A percentile compares a stretch with the other conserved stretches of the same genome.
Evolutionary conservation across 2,329 filamentous ascomycete genomes (phyloP).

Genomic region (Elsinoe ampelina): DNA sequence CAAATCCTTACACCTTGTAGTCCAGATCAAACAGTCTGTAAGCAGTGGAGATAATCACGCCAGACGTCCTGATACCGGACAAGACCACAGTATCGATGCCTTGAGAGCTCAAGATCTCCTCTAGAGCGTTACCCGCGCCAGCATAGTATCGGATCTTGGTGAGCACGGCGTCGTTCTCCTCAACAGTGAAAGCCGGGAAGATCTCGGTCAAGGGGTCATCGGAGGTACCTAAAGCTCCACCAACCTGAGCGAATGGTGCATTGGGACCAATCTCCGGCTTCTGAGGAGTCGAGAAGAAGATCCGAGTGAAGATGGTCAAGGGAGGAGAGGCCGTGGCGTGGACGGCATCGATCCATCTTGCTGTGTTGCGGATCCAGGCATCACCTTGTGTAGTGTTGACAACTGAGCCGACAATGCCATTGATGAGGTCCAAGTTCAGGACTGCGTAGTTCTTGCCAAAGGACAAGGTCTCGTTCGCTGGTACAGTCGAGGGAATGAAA

Average conservation of each 20-base stretch:
- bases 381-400: conserved; percentile 27
- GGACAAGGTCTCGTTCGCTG: conserved; percentile 18
- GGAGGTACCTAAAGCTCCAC: conserved; percentile 24
- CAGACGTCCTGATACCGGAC: conserved; percentile 35
- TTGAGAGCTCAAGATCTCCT: conserved; percentile 33
- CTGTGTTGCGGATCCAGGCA: conserved; percentile 28
- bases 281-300: conserved; percentile 28
- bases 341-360: conserved; percentile 33
- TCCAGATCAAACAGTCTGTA: conserved; percentile 38
- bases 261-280: conserved; percentile 29
- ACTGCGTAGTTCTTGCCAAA: conserved; percentile 33
- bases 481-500: conserved; percentile 20
- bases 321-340: conserved; percentile 29
- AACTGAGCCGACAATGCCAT: conserved; percentile 29
- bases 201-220: conserved; percentile 27
- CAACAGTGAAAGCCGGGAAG: conserved; percentile 25
- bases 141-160: conserved; percentile 38
- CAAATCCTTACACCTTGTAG: conserved; percentile 33
- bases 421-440: conserved; percentile 37
- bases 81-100: conserved; percentile 35
- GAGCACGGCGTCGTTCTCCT: conserved; percentile 30
- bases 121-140: conserved; percentile 32
- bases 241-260: conserved; percentile 29
- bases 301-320: conserved; percentile 33
- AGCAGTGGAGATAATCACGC: conserved; percentile 35